Evolutionary conservation across 208 protist genomes (phyloP).

Genomic region (Crithidia bombi): DNA sequence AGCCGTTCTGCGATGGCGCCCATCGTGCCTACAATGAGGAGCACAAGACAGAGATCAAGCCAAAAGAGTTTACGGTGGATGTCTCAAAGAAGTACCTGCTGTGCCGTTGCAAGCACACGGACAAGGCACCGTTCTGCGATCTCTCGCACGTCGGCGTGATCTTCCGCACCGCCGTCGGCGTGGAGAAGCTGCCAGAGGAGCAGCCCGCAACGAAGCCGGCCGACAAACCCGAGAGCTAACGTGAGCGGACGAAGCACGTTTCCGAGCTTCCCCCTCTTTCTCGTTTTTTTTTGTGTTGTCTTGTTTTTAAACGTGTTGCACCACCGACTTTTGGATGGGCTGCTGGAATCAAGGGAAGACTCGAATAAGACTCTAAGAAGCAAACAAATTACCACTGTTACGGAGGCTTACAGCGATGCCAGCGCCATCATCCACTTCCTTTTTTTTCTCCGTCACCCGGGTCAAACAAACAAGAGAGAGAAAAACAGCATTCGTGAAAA

Average conservation of each 20-base stretch:
- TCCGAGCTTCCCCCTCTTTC: background rate
- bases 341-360: too few species aligned
- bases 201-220: constrained; percentile 6
- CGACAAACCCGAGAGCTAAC: background rate
- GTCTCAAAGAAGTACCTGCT: constrained; percentile 57
- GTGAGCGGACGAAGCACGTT: background rate
- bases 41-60: constrained; percentile 68
- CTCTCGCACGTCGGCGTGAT: constrained; percentile 74
- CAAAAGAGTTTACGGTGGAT: constrained; percentile 65
- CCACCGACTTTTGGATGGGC: too few species aligned
- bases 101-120: constrained; percentile 83
- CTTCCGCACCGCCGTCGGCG: constrained; percentile 58
- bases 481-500: background rate
- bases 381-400: too few species aligned
- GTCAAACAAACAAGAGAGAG: background rate
- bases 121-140: constrained; percentile 70
- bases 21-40: constrained; percentile 72
- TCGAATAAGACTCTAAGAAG: too few species aligned
- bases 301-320: background rate
- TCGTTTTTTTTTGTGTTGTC: background rate
- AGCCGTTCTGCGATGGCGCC: constrained; percentile 82
- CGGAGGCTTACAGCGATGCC: too few species aligned
- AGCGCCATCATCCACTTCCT: too few species aligned
- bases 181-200: constrained; percentile 47
- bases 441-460: background rate